phyloP scores from a whole-genome alignment of 495 filamentous ascomycete genomes.

The Cladorrhinum samala region DNA sequence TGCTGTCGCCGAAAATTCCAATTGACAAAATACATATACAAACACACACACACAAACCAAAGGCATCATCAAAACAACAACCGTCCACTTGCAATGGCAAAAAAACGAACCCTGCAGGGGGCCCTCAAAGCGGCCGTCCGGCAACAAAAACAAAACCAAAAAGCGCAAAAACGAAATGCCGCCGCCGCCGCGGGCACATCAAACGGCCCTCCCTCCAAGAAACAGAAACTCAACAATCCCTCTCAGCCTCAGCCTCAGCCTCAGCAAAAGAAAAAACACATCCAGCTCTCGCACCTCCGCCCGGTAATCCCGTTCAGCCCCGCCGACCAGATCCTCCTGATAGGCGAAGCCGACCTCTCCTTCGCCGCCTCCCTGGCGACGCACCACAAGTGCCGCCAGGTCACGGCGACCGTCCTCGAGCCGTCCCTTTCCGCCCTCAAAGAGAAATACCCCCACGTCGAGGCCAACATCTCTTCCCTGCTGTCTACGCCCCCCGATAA shows the following conservation, averaged over 20 bases:
- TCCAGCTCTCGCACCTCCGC: conserved; percentile 33
- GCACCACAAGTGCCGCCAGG: conserved; percentile 60
- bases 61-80: no score
- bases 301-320: conserved; percentile 70
- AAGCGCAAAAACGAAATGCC: background rate
- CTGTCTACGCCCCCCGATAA: no score
- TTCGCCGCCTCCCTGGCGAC: conserved; percentile 71
- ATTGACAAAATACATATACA: background rate
- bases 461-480: conserved; percentile 52
- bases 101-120: conserved; percentile 12
- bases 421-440: conserved; percentile 40
- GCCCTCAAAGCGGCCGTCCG: conserved; percentile 20
- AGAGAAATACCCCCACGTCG: conserved; percentile 73
- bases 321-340: conserved; percentile 66
- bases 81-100: conserved; percentile 17
- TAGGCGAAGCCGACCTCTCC: conserved; percentile 94
- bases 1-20: background rate
- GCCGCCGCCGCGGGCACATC: conserved; percentile 1
- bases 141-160: conserved; percentile 15
- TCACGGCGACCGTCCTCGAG: conserved; percentile 52
- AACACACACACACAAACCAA: no score
- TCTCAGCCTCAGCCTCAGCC: conserved; percentile 5
- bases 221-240: conserved; percentile 12
- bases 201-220: conserved; percentile 6
- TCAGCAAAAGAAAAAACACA: conserved; percentile 14